phyloP scores from a whole-genome alignment of 768 basidiomycete genomes.

The Piloderma croceum region DNA sequence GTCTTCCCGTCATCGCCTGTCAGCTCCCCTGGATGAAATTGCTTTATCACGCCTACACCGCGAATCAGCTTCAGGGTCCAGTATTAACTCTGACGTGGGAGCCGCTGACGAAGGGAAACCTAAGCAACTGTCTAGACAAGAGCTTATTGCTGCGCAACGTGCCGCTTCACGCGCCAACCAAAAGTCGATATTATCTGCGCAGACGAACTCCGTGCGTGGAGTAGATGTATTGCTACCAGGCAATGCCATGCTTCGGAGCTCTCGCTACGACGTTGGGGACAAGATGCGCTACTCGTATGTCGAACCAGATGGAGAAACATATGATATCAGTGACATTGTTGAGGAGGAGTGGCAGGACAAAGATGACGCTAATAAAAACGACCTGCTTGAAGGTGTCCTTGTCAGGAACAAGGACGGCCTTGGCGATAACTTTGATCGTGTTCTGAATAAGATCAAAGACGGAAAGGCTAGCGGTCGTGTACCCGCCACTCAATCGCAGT shows the following conservation, averaged over 20 bases:
- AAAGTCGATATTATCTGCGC: slow-evolving; percentile 78
- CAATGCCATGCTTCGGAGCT: slow-evolving; percentile 80
- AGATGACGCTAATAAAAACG: slow-evolving; percentile 36
- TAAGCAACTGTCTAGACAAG: slow-evolving; percentile 59
- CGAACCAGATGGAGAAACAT: slow-evolving; percentile 82
- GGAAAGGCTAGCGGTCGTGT: slow-evolving; percentile 39
- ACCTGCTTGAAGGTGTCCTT: slow-evolving; percentile 64
- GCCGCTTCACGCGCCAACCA: slow-evolving; percentile 82
- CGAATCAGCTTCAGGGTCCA: slow-evolving; percentile 56
- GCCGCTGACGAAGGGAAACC: slow-evolving; percentile 32
- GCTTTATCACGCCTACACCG: slow-evolving; percentile 69
- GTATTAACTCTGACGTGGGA: slow-evolving; percentile 53
- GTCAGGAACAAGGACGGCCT: slow-evolving; percentile 53
- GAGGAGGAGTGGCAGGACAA: slow-evolving; percentile 76
- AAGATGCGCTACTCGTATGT: slow-evolving; percentile 91
- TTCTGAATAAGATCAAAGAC: slow-evolving; percentile 70
- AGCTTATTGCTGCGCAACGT: slow-evolving; percentile 91
- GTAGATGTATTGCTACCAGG: slow-evolving; percentile 86
- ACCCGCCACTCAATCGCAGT: slow-evolving; percentile 16
- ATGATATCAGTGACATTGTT: slow-evolving; percentile 90
- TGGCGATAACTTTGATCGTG: slow-evolving; percentile 67
- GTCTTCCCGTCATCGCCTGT: slow-evolving; percentile 63
- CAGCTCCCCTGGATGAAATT: slow-evolving; percentile 78
- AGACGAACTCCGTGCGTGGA: slow-evolving; percentile 79
- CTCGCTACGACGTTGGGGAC: slow-evolving; percentile 64